These are phyloP conservation scores for Aphanocladium album DNA, from an alignment of 2,329 filamentous ascomycete species.

Conservation along the genomic window DNA sequence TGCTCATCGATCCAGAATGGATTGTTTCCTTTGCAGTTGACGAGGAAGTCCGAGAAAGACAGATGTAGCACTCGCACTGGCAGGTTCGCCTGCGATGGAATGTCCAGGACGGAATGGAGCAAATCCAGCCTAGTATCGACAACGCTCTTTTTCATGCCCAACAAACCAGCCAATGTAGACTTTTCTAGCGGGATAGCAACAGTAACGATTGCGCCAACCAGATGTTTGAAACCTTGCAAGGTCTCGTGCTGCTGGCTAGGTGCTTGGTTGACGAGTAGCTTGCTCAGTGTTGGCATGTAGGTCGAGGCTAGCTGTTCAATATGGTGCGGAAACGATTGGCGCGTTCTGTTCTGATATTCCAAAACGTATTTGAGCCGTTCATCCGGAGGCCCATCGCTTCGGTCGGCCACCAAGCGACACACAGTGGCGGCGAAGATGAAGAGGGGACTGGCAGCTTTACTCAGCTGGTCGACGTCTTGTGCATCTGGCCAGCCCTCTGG, in stretches of 20 bases:
- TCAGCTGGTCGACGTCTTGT: constrained; percentile 13
- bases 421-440: constrained; percentile 28
- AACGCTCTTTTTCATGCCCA: constrained; percentile 14
- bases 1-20: constrained; percentile 33
- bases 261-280: background rate
- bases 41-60: constrained; percentile 35
- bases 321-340: constrained; percentile 8
- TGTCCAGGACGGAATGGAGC: constrained; percentile 28
- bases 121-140: constrained; percentile 19
- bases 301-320: constrained; percentile 14
- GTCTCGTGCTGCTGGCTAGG: constrained; percentile 2
- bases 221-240: constrained; percentile 18
- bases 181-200: constrained; percentile 23
- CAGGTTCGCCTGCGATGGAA: constrained; percentile 18
- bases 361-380: constrained; percentile 23
- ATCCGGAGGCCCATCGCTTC: constrained; percentile 17
- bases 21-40: constrained; percentile 22
- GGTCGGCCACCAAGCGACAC: constrained; percentile 23
- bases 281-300: constrained; percentile 17
- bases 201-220: constrained; percentile 24
- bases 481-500: constrained; percentile 11
- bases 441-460: constrained; percentile 24
- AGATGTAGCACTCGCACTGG: constrained; percentile 25
- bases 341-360: constrained; percentile 1
- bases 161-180: constrained; percentile 20